Percentiles rank a stretch among this genome's conserved stretches.
Conservation (phyloP, 257 asterid genomes). For the Capsicum baccatum region DNA sequence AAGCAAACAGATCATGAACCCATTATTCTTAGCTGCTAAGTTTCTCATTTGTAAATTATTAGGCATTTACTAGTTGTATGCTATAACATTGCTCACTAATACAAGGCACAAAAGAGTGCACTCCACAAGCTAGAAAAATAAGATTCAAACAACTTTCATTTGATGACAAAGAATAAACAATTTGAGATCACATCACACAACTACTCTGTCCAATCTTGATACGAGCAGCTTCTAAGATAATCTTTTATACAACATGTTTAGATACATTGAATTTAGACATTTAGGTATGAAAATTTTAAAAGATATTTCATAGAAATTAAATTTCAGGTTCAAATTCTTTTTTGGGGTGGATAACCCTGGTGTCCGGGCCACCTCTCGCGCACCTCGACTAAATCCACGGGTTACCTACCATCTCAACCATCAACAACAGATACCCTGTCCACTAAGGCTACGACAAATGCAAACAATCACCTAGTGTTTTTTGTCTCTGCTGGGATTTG, state of each 20-base stretch:
- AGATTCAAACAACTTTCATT: background rate
- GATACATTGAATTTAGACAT: background rate
- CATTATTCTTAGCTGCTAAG: background rate
- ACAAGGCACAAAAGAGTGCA: background rate
- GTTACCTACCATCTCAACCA: too few relatives aligned
- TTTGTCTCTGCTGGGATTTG: too few relatives aligned
- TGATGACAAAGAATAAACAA: background rate
- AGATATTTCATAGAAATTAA: background rate
- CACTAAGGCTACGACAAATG: too few relatives aligned
- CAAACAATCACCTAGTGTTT: too few relatives aligned
- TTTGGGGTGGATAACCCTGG: too few relatives aligned
- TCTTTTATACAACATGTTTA: background rate
- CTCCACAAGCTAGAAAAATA: background rate
- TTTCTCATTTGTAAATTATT: background rate
- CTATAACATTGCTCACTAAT: too few relatives aligned
- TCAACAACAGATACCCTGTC: too few relatives aligned
- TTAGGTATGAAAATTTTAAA: background rate
- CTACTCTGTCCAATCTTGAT: background rate
- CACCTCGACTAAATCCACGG: too few relatives aligned
- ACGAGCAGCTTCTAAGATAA: too few relatives aligned
- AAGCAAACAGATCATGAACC: background rate
- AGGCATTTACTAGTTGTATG: background rate
- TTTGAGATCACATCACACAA: background rate
- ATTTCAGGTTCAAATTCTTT: too few relatives aligned
- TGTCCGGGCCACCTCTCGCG: too few relatives aligned